A percentile compares a stretch with the other conserved stretches of the same genome.
phyloP scores from a whole-genome alignment of 2,329 filamentous ascomycete species.

The Trichoderma pleuroti region DNA sequence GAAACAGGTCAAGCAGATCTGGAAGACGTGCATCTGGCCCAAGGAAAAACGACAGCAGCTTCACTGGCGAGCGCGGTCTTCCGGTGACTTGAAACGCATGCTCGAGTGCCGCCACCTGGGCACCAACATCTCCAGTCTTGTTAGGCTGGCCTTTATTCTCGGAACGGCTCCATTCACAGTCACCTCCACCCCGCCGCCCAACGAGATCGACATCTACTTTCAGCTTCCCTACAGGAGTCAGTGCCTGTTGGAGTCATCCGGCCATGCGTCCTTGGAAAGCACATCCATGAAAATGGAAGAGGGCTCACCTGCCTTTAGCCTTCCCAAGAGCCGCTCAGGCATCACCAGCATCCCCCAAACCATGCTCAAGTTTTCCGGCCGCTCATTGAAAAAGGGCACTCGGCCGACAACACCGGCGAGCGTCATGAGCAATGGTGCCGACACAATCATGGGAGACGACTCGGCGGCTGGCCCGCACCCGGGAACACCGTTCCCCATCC shows the following conservation, averaged over 20 bases:
- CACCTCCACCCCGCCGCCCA: conserved; percentile 35
- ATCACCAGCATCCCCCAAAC: conserved; percentile 30
- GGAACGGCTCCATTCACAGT: conserved; percentile 40
- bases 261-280: conserved; percentile 25
- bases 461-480: conserved; percentile 37
- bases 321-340: conserved; percentile 29
- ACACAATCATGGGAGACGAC: conserved; percentile 36
- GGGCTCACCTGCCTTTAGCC: conserved; percentile 25
- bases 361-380: conserved; percentile 32
- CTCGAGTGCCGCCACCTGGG: conserved; percentile 44
- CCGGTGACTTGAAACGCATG: conserved; percentile 43
- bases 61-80: conserved; percentile 40
- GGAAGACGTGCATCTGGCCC: conserved; percentile 46
- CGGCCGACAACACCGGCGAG: conserved; percentile 35
- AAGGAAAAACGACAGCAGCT: conserved; percentile 42
- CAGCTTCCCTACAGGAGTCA: conserved; percentile 36
- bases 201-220: conserved; percentile 40
- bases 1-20: conserved; percentile 41
- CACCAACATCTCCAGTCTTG: conserved; percentile 39
- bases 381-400: conserved; percentile 36
- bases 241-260: conserved; percentile 35
- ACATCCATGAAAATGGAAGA: conserved; percentile 29
- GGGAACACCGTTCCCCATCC: conserved; percentile 41
- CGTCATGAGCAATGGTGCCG: conserved; percentile 21
- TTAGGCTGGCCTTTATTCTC: conserved; percentile 43